Evolutionary conservation across 768 basidiomycete species (phyloP), one percentile per base, ranked within the genome.

Genomic region (Roridomyces roridus): DNA sequence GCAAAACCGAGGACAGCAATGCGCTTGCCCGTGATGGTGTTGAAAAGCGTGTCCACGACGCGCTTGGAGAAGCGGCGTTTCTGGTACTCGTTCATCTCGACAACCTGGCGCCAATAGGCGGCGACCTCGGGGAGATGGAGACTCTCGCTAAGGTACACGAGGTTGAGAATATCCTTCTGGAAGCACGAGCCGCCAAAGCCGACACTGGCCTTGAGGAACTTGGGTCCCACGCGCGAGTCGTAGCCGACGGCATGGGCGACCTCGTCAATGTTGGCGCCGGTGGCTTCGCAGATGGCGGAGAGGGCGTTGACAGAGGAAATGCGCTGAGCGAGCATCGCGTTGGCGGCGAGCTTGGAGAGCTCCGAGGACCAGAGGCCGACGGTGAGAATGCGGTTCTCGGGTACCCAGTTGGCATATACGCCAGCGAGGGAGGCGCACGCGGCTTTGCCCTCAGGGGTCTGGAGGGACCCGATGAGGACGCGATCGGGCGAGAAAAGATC

Each of bases 281-380:
- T 99, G 14, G 94, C 95, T 74, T 98, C 97, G 72, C 97, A 98
- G 70, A 99, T 96, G 43, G 97, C 97, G 36, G 95, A 97, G 25
- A 99, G 88, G 14, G 97, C 94, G 71, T 98, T 99, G 80, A 98
- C 82, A 53, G 95, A 97, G 9, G 96, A 98, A 73, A 99, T 99
- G 59, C 97, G 92, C 74, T 99, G 97, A 8, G 97, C 97, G 57
- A 99, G 89, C 94, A 99, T 96, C 55, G 97, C 97, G 72, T 99
- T 99, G 51, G 97, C 97, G 10, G 97, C 97, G 59, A 99, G 87
- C 81, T 99, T 99, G 62, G 96, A 92, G 24, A 99, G 86, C 74
- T 99, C 97, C 3, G 96, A 98, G 2, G 94, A 96, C 97, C 97
- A 99, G 25, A 99, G 83, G 62, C 97, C 96, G 65, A 98, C 97